Base-by-base conservation (phyloP, 306 rosid species). In the Styphnolobium japonicum region DNA sequence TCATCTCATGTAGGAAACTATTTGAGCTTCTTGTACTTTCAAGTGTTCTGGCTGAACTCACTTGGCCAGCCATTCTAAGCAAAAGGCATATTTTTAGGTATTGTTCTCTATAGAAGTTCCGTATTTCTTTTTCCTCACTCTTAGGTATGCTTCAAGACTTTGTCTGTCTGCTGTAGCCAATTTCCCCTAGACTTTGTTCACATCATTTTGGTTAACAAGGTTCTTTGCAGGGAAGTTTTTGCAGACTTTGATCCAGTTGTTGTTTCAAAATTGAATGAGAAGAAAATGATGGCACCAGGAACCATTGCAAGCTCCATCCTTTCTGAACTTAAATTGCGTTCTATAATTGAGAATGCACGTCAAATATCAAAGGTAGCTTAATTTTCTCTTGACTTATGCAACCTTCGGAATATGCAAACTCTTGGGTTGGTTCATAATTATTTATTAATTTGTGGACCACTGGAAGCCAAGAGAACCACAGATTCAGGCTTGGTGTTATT, bases 1-100 rank as follows among this genome's bases (percentile, higher is more conserved):
- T 74, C 51, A 75, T 70, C 80, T 79, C 67, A 7, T 83, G 74
- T 84, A 92, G 97, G 90, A 90, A 85, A 87, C 78, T 92, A 15
- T 92, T 92, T 86, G 97, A 92, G 84, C 92, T 92, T 78, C 92
- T 92, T 83, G 91, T 87, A 66, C 86, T 92, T 77, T 92, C 97
- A 0, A 88, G 92, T 87, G 89, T 89, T 68, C 74, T 92, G 80
- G 90, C 93, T 55, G 95, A 92, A 83, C 93, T 90, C 78, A 48
- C 93, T 43, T 92, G 97, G 97, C 97, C 97, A 19, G 72, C 87
- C 77, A 92, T 92, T 81, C 83, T 92, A 69, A 87, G 91, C 91
- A 92, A 89, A 85, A 87, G 89, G 60, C 92, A 92, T 67, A 86
- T 82, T 51, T 90, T 92, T 81, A 92, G 97, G 97, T 92, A 90